Conservation (phyloP, 2,329 filamentous ascomycete genomes). For the Ophiostoma populinum region DNA sequence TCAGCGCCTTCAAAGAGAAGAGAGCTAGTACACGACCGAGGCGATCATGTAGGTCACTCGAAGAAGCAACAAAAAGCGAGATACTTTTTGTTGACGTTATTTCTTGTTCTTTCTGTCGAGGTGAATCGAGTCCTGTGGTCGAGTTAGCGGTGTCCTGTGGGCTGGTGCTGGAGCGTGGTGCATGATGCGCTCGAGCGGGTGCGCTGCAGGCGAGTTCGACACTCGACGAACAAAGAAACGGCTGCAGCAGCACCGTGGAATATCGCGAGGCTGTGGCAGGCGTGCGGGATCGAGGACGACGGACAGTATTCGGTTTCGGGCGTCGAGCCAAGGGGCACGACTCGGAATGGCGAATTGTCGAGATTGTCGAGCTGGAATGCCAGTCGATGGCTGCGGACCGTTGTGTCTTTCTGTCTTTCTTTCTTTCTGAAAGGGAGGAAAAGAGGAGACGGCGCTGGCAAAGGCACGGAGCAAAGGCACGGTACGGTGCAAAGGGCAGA, state of each 20-base stretch:
- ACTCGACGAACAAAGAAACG: no score
- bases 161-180: neutral
- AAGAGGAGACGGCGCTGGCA: no score
- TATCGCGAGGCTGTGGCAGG: no score
- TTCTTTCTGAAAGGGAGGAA: constrained; percentile 8
- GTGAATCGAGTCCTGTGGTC: constrained; percentile 2
- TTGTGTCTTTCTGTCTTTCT: no score
- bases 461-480: constrained; percentile 1
- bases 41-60: constrained; percentile 12
- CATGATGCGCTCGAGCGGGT: neutral
- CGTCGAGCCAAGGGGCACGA: no score
- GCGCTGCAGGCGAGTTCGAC: constrained; percentile 3
- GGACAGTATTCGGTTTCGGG: no score
- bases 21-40: constrained; percentile 10
- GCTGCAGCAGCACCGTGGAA: no score
- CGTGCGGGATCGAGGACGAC: no score
- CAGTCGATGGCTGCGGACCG: no score
- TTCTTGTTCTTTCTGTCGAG: neutral
- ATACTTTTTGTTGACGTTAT: no score
- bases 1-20: constrained; percentile 12
- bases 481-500: neutral
- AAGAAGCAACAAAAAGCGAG: constrained; percentile 2
- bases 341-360: constrained; percentile 1
- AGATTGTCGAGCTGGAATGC: no score
- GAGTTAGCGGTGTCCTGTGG: no score